Evolutionary conservation across 805 yeast species (phyloP).

Genomic region (Ogataea neopini): DNA sequence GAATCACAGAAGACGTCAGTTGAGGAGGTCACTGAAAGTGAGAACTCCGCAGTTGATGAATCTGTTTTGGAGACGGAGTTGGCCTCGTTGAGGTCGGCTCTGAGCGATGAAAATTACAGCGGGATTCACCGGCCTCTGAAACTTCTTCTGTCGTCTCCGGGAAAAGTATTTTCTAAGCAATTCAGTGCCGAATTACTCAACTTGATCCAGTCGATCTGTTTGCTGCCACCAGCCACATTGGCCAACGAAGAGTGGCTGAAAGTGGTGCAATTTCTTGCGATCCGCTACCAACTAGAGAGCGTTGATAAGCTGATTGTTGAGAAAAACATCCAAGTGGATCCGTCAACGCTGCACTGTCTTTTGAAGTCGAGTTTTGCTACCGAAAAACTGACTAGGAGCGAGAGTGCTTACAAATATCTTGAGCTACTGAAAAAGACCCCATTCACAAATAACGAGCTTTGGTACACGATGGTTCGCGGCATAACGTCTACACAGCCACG

Average conservation of each 20-base stretch:
- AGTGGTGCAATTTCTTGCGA: slow-evolving; percentile 5
- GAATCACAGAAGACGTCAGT: not conserved
- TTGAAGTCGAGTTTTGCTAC: slow-evolving; percentile 6
- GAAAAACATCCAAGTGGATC: not conserved
- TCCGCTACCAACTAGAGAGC: slow-evolving; percentile 5
- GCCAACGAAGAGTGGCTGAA: not conserved
- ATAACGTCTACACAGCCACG: not conserved
- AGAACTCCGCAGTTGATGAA: too few species aligned
- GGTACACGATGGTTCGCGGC: slow-evolving; percentile 5
- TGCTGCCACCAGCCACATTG: not conserved
- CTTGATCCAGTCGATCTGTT: too few species aligned
- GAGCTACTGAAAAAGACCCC: not conserved
- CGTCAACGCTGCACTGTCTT: slow-evolving; percentile 4
- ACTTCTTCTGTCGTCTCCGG: not conserved
- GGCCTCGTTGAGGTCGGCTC: too few species aligned
- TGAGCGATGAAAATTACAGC: too few species aligned
- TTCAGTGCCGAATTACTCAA: not conserved
- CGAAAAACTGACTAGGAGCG: slow-evolving; percentile 2
- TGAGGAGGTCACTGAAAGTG: too few species aligned
- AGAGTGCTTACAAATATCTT: slow-evolving; percentile 4
- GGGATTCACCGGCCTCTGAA: too few species aligned
- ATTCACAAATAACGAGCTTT: slow-evolving; percentile 3
- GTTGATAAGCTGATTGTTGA: not conserved
- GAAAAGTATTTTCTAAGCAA: not conserved
- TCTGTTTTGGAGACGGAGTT: too few species aligned